Base-by-base conservation (phyloP, 495 filamentous ascomycete species). In the Pyronema domesticum region DNA sequence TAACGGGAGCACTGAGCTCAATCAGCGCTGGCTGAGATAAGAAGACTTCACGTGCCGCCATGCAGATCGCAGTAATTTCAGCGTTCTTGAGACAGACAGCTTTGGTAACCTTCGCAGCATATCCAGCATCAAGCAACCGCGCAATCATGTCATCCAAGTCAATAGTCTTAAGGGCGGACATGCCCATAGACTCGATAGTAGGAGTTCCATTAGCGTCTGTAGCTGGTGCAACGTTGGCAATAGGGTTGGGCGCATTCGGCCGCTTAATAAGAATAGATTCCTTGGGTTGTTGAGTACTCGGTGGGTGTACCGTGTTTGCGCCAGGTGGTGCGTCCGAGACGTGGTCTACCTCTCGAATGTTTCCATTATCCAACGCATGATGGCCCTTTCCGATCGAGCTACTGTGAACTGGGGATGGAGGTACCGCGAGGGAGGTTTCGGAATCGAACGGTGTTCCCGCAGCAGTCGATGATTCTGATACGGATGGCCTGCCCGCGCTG, bases 131-230 rank as follows among this genome's bases (percentile, higher is more conserved):
- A 37, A 96, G 73, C 15, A 99, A 80, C 37, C 91, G 81, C 57
- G 83, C 82, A 63, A 99, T 99, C 77, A 94, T 95, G 64, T 96
- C 91, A 63, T 99, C 91, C 46, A 99, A 72, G 69, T 96, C 89
- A 54, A 87, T 84, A 35, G 85, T 78, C 70, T 94, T 94, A 64
- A 94, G 74, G 30, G 88, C 85, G 46, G 83, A 73, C 70, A 77
- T 82, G 15, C 78, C 78, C 65, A 89, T 74, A 15, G 70, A 57
- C 39, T 70, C 67, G 7, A 60, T 30, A 33, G 58, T 53, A 7
- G 64, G 57, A 4, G 60, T 59, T 37, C 52, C 60, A 37, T 66
- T 66, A 45, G 60, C 66, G 46, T 60, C 67, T 69, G 58, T 67
- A 9, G 45, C 45, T 30, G 23, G 23, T 36, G 36, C 30, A 11